Conservation (phyloP, 1,284 basidiomycete species). For the Cutaneotrichosporon sp. region DNA sequence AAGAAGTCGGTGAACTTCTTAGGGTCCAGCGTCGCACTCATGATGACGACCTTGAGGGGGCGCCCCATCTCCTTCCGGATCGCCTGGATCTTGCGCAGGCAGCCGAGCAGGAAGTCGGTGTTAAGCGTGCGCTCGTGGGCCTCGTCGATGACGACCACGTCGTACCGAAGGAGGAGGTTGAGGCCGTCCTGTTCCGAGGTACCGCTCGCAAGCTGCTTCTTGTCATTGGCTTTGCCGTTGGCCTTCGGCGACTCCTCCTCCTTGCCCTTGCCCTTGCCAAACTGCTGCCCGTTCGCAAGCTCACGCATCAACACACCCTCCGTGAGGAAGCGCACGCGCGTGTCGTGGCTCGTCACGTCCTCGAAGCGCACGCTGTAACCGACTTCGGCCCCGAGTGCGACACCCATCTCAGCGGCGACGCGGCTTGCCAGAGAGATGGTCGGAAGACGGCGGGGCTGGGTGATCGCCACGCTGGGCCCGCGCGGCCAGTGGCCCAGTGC, state of each 20-base stretch:
- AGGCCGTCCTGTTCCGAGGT: slow-evolving; percentile 14
- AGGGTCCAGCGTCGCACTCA: slow-evolving; percentile 97
- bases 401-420: slow-evolving; percentile 81
- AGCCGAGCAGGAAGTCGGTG: slow-evolving; percentile 91
- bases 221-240: neutral
- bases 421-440: slow-evolving; percentile 88
- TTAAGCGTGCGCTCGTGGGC: slow-evolving; percentile 95
- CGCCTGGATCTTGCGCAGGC: slow-evolving; percentile 81
- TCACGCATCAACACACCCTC: slow-evolving; percentile 90
- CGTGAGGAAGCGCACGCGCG: slow-evolving; percentile 91
- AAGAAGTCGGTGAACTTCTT: slow-evolving; percentile 91
- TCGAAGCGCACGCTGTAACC: slow-evolving; percentile 98
- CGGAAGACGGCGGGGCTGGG: slow-evolving; percentile 91
- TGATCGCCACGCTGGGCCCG: slow-evolving; percentile 75
- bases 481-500: slow-evolving; percentile 46
- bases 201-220: neutral
- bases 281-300: slow-evolving; percentile 8
- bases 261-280: slow-evolving; percentile 4
- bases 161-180: slow-evolving; percentile 74
- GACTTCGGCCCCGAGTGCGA: slow-evolving; percentile 68
- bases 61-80: slow-evolving; percentile 61
- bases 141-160: slow-evolving; percentile 91
- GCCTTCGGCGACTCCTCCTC: slow-evolving; percentile 1
- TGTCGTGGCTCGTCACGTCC: slow-evolving; percentile 65
- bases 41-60: slow-evolving; percentile 83